Base-by-base conservation (phyloP, 768 basidiomycete species). In the Auricularia cornea region DNA sequence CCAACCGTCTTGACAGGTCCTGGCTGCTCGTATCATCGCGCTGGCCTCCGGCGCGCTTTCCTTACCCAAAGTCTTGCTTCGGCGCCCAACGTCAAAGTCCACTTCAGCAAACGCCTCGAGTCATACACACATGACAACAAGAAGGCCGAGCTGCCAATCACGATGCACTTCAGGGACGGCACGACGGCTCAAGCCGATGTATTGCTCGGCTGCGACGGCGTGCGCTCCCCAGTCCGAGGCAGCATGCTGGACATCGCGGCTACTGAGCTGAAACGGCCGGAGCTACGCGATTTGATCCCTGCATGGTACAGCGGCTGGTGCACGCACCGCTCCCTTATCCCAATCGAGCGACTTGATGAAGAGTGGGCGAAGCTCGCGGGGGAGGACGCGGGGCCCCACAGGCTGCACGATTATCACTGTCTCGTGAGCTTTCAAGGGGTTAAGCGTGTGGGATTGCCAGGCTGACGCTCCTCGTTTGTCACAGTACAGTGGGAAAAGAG, bases 71-170 rank as follows among this genome's bases (percentile, higher is more conserved):
- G 44, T 48, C 44, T 48, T 23, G 20, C 16, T 6, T 20, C 44
- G 6, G 44, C 44, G 10, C 72, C 73, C 1, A 8, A 38, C 60
- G 14, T 32, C 44, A 18, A 70, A 67, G 62, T 68, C 2, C 75
- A 77, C 44, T 70, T 75, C 20, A 23, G 66, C 68, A 72, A 78
- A 70, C 59, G 73, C 64, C 60, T 80, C 54, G 66, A 67, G 51
- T 60, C 70, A 52, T 70, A 74, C 70, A 72, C 31, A 3, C 84
- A 52, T 60, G 23, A 60, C 12, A n/a, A 20, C 28, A 60, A 1
- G 12, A 51, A 51, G 4, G 40, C 59, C 10, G 51, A 38, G 26
- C 52, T 52, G 20, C 40, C 63, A 3, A 59, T 77, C 35, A 29
- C 51, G 6, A 59, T 75, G 30, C 52, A 64, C 3, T 75, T 75